Conservation (phyloP, 805 yeast genomes). For the Candida tibetensis region DNA sequence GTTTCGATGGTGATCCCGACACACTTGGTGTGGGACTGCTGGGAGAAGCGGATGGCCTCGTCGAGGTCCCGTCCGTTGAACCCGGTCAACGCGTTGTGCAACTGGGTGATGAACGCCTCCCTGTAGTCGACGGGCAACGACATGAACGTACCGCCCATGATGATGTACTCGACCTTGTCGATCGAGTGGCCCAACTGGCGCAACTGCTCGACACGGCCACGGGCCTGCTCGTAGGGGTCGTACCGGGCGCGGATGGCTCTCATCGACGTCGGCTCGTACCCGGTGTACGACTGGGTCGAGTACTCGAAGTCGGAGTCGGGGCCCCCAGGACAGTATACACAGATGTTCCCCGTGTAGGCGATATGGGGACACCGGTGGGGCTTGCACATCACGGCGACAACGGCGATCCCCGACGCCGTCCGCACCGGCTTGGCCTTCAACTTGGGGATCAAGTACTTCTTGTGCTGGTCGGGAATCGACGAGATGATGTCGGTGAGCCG, state of each 20-base stretch:
- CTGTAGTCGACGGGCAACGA: slow-evolving; percentile 86
- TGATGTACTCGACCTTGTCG: slow-evolving; percentile 95
- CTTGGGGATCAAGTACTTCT: slow-evolving; percentile 86
- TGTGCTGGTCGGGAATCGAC: slow-evolving; percentile 94
- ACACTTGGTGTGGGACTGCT: slow-evolving; percentile 93
- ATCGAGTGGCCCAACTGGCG: slow-evolving; percentile 94
- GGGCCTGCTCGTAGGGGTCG: slow-evolving; percentile 97
- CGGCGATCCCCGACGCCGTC: slow-evolving; percentile 98
- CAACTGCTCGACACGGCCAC: slow-evolving; percentile 95
- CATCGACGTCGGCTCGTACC: slow-evolving; percentile 98
- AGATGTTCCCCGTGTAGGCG: slow-evolving; percentile 97
- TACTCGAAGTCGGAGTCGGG: slow-evolving; percentile 98
- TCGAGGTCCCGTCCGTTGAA: slow-evolving; percentile 82
- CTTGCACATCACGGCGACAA: slow-evolving; percentile 98
- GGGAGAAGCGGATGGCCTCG: slow-evolving; percentile 88
- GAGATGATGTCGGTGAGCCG: slow-evolving; percentile 91
- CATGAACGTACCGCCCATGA: slow-evolving; percentile 99
- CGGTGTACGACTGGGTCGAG: slow-evolving; percentile 96
- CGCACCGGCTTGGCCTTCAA: slow-evolving; percentile 98
- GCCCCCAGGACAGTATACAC: slow-evolving; percentile 99
- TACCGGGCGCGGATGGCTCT: slow-evolving; percentile 98
- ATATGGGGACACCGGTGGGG: slow-evolving; percentile 99
- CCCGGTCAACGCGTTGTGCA: slow-evolving; percentile 95
- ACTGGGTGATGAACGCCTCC: slow-evolving; percentile 80
- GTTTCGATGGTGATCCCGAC: slow-evolving; percentile 98